Percentiles rank a stretch among this genome's conserved stretches.
Evolutionary conservation across 257 asterid species (phyloP).

Genomic region (Salvia miltiorrhiza): DNA sequence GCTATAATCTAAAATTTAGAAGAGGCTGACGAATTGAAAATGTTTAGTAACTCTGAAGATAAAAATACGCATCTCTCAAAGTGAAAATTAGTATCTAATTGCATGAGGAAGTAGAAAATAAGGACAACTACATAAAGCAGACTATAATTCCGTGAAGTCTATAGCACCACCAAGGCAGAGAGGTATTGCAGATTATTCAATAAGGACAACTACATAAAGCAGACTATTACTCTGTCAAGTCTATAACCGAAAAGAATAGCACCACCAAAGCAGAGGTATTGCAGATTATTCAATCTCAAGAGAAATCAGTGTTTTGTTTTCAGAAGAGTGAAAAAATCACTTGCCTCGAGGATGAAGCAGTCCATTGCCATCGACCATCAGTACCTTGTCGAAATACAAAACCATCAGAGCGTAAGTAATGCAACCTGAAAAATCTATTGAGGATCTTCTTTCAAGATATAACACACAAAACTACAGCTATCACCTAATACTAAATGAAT

Average conservation of each 20-base stretch:
- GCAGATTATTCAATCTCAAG: conserved; percentile 4
- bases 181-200: background rate
- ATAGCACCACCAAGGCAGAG: background rate
- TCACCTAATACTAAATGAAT: background rate
- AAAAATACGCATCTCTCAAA: background rate
- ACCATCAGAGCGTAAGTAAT: background rate
- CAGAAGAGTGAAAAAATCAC: conserved; percentile 25
- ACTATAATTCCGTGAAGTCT: background rate
- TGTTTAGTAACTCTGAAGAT: background rate
- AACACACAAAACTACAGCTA: background rate
- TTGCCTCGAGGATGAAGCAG: conserved; percentile 95
- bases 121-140: background rate
- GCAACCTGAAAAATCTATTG: background rate
- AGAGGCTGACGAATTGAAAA: background rate
- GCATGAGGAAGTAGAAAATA: background rate
- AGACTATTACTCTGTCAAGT: background rate
- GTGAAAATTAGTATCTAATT: background rate
- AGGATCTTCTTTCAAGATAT: background rate
- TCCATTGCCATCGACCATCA: conserved; percentile 97
- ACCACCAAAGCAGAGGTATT: background rate
- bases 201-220: background rate
- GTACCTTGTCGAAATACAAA: conserved; percentile 41
- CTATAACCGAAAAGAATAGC: background rate
- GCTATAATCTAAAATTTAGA: background rate
- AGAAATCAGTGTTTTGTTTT: background rate